A percentile compares a stretch with the other conserved stretches of the same genome.
phyloP scores from a whole-genome alignment of 73 alveolate species.

The Uronychia binucleata region DNA sequence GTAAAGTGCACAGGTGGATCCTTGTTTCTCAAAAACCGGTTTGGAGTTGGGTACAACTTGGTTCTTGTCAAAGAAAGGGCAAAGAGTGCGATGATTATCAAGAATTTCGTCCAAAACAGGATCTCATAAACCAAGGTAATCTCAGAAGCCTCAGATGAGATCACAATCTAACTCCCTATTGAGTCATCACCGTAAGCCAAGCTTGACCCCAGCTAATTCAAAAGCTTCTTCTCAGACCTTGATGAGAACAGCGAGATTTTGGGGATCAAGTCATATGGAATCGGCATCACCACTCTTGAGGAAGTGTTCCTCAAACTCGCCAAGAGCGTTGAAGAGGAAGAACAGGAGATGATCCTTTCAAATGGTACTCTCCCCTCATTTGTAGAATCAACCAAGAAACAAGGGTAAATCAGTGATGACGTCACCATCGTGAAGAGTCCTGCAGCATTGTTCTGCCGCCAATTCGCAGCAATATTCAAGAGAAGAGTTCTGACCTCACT shows the following conservation, averaged over 20 bases:
- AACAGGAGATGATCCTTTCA: conserved; percentile 15
- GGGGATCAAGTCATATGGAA: conserved; percentile 58
- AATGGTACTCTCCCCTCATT: not conserved
- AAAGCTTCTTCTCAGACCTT: conserved; percentile 56
- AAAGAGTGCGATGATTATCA: conserved; percentile 48
- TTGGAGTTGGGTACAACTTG: conserved; percentile 87
- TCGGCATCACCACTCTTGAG: conserved; percentile 95
- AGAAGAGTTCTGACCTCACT: conserved; percentile 75
- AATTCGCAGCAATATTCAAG: conserved; percentile 74
- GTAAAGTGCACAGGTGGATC: conserved; percentile 91
- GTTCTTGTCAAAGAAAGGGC: conserved; percentile 50
- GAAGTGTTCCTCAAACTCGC: conserved; percentile 92
- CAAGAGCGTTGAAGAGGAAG: conserved; percentile 54
- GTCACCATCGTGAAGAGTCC: no score
- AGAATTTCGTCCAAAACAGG: conserved; percentile 23
- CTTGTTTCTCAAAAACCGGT: conserved; percentile 85
- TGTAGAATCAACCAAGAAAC: no score
- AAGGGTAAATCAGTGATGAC: no score
- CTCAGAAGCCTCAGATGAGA: conserved; percentile 68
- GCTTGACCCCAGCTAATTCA: conserved; percentile 47
- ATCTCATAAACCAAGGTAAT: conserved; percentile 38
- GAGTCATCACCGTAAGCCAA: conserved; percentile 43
- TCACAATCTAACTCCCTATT: conserved; percentile 73
- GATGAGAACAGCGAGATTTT: conserved; percentile 57
- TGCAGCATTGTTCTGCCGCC: conserved; percentile 45